Base-by-base conservation (phyloP, 2,329 filamentous ascomycete genomes). In the Fusarium decemcellulare region DNA sequence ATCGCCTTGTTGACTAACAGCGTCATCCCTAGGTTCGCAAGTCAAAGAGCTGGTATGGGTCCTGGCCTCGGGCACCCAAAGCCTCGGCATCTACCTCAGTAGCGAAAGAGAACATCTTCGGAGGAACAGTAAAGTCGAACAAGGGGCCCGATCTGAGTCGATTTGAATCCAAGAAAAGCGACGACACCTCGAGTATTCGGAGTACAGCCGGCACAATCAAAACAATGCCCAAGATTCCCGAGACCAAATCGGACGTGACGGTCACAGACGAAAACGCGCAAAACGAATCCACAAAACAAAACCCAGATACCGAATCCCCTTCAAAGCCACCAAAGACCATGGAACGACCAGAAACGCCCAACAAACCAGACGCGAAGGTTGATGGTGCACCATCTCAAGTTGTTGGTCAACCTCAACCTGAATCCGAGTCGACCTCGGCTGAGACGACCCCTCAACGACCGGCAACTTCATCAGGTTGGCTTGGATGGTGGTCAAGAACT, bases 11-110 rank as follows among this genome's bases (percentile, higher is more conserved):
- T 23, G 12, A 37, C 53, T 71, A 58, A 71, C 54, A 56, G 30
- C 23, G 23, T 23, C 23, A 50, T 15, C 18, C 50, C 36, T 71
- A 88, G 86, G 77, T 85, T 39, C 83, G 82, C 63, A 88, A 88
- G 74, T 78, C 84, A 9, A 81, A 81, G 50, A 90, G 88, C 76
- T 91, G 88, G 89, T 91, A 91, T 76, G 87, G 87, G 56, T 87
- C 88, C 16, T 90, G 87, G 87, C 86, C 87, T 16, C 82, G 86
- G 64, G 76, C 79, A 36, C 80, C 85, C 32, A 91, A 91, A 73
- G 86, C 88, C 8, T 79, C 82, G 15, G 83, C 89, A 30, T 91
- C 88, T 9, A 90, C 86, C 7, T 87, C 88, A 54, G 80, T 91
- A 46, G 87, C 88, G 5, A 84, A 83, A 67, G 89, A 91, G 75